Base-by-base conservation (phyloP, 768 basidiomycete species). In the Suillus americanus region DNA sequence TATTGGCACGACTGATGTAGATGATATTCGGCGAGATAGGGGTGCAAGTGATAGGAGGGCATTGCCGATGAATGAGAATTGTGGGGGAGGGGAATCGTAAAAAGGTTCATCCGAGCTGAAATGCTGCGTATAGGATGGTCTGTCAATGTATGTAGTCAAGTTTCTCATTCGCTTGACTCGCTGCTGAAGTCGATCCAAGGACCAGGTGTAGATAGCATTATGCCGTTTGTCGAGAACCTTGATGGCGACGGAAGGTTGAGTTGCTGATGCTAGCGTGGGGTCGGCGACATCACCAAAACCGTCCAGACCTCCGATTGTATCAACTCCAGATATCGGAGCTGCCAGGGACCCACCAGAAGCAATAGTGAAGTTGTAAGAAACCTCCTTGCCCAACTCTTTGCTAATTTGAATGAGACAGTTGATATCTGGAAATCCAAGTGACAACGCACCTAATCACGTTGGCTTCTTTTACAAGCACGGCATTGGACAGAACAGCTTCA, bases 231-330 rank as follows among this genome's bases (percentile, higher is more conserved):
- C 97, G 40, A 97, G 80, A 51, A 99, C 90, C 76, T 97, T 98
- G 79, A 98, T 82, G 33, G 89, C 91, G 10, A 96, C 89, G 9
- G 89, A 89, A 0, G 96, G 94, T 66, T 94, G 92, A 1, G 88
- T 87, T 7, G 84, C 80, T 4, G 89, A 89, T 7, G 86, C 83
- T 6, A 93, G 85, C 14, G 87, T 83, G 8, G 91, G 89, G 74
- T 96, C 94, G n/a, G 91, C 85, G 12, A 95, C 92, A 70, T 97
- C 94, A 23, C 95, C 97, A 72, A 98, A 94, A 72, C 95, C 91
- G 72, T 92, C 93, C 37, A 97, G 79, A 14, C 93, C 93, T 37
- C 90, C 90, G 67, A 95, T 90, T 33, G 89, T 89, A 73, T 95
- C 94, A 54, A 94, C 84, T 2, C 92, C 89, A 20, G 96, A 97